phyloP scores from a whole-genome alignment of 1,284 basidiomycete genomes.

The Blastosporella zonata region DNA sequence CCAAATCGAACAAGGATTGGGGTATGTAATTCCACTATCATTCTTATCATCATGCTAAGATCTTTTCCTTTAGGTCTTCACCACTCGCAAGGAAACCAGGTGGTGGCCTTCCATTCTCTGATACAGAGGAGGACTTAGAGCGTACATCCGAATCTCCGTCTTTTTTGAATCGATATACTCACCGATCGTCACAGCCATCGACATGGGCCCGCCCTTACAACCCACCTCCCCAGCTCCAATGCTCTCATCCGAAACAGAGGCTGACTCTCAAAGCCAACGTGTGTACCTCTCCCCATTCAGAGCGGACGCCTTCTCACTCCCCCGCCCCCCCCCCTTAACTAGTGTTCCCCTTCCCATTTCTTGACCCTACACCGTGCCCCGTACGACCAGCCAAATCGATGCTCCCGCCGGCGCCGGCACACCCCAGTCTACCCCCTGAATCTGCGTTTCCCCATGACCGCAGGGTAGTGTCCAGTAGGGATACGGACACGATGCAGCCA shows the following conservation, averaged over 20 bases:
- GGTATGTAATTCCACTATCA: neutral
- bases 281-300: neutral
- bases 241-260: constrained; percentile 19
- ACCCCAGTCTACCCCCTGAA: neutral
- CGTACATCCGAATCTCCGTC: constrained; percentile 10
- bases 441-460: constrained; percentile 1
- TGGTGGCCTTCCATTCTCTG: constrained; percentile 27
- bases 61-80: neutral
- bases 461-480: constrained; percentile 16
- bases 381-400: constrained; percentile 4
- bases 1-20: neutral
- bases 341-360: constrained; percentile 8
- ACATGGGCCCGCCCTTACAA: neutral
- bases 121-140: constrained; percentile 41
- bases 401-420: neutral
- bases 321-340: neutral
- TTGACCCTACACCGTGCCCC: constrained; percentile 14
- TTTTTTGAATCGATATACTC: neutral
- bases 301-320: neutral
- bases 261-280: constrained; percentile 23
- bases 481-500: constrained; percentile 19
- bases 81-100: neutral
- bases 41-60: neutral
- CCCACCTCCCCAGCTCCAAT: constrained; percentile 10
- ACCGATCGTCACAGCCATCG: constrained; percentile 8